Evolutionary conservation across 2,329 filamentous ascomycete genomes (phyloP).

Genomic region (Annulohypoxylon truncatum): DNA sequence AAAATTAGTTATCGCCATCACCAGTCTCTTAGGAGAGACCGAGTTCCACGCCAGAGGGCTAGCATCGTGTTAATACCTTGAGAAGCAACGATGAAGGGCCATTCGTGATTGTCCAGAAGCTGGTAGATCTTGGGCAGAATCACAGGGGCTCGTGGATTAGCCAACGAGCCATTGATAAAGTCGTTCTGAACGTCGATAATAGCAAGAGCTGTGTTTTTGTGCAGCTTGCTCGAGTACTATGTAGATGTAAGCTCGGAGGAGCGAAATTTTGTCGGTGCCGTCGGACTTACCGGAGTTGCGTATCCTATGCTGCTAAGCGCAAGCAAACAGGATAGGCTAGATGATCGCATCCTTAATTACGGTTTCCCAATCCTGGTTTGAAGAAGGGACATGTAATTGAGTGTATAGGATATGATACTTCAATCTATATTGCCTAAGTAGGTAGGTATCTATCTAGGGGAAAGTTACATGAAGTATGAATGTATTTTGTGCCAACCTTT

Average conservation of each 20-base stretch:
- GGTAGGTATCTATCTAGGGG: not conserved
- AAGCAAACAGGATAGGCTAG: constrained; percentile 12
- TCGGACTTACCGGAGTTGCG: constrained; percentile 28
- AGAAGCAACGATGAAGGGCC: constrained; percentile 41
- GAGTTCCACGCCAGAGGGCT: not conserved
- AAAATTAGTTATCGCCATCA: not conserved
- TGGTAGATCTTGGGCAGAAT: constrained; percentile 41
- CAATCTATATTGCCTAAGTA: not conserved
- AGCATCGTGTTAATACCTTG: constrained; percentile 25
- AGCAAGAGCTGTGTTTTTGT: constrained; percentile 39
- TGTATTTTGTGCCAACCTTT: not conserved
- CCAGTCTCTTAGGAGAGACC: not conserved
- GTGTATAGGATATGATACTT: not conserved
- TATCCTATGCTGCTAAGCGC: constrained; percentile 2
- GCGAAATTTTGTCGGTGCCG: not conserved
- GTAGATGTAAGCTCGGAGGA: not conserved
- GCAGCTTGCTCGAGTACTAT: constrained; percentile 36
- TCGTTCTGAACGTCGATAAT: constrained; percentile 42
- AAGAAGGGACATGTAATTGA: not conserved
- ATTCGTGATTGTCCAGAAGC: constrained; percentile 38
- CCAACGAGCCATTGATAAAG: constrained; percentile 40
- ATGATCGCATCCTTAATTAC: constrained; percentile 21
- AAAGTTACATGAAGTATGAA: not conserved
- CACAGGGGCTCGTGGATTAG: constrained; percentile 34
- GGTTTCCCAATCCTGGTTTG: not conserved